Evolutionary conservation across 2,329 filamentous ascomycete species (phyloP), one percentile per base, ranked within the genome.

Genomic region (Fonsecaea multimorphosa): DNA sequence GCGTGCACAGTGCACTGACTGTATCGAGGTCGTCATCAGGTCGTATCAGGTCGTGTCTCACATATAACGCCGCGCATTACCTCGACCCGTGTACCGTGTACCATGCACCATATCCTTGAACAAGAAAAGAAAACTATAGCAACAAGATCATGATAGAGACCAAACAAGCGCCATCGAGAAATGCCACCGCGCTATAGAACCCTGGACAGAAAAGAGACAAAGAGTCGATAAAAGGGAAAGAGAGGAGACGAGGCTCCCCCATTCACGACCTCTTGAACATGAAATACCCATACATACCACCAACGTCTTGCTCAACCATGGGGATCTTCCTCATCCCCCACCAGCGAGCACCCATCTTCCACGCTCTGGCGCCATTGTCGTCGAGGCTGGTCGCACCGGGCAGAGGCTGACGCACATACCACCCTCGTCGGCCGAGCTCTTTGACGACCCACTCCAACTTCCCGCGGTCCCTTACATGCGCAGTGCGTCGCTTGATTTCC

Each of bases 291-390:
- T 86, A 86, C 72, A 86, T 81, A 2, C 85, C 85, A 27, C 84
- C 84, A 5, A 86, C 84, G 64, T 87, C 84, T 8, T 83, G 82
- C 38, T 82, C 77, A 14, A 81, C 83, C 68, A 87, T 81, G 1
- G 85, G 84, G 29, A 86, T 77, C 75, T 87, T 95, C 68, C 90
- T 85, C 87, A 93, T 93, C 40, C 91, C 91, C 91, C 91, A 94
- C 80, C 88, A 91, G 72, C 87, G 86, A 56, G 91, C 91, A 34
- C 91, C 91, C 89, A 92, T 90, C 81, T 95, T 95, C 91, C 91
- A 95, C 73, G 81, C 79, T 34, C 88, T 82, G 54, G 80, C 77
- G 1, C 87, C 87, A 71, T 88, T 85, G 74, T 90, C 87, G 34
- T 27, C 34, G 3, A 31, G 3, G 29, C 3, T 8, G 29, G 29